These are phyloP conservation scores for Lumnitzera littorea DNA, from an alignment of 345 rosid genomes.

Conservation along the genomic window DNA sequence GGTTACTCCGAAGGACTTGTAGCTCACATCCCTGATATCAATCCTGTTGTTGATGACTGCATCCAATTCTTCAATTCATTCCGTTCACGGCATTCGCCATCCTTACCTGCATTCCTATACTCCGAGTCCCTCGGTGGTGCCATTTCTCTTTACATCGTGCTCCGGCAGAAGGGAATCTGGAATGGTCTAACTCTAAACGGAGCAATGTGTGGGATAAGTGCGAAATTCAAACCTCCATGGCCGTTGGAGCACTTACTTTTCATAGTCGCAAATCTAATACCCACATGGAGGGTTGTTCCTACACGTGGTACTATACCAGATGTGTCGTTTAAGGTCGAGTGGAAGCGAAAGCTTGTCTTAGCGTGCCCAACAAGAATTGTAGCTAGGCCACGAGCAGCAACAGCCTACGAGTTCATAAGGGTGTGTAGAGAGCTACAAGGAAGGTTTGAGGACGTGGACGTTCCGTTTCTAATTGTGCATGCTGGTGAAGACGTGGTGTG, in stretches of 20 bases:
- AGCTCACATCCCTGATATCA: constrained; percentile 65
- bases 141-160: constrained; percentile 64
- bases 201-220: constrained; percentile 93
- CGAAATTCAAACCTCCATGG: constrained; percentile 89
- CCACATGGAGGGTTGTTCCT: constrained; percentile 82
- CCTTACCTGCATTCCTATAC: constrained; percentile 70
- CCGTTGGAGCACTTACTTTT: constrained; percentile 74
- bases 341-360: constrained; percentile 70
- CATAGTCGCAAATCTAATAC: constrained; percentile 55
- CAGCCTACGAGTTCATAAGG: constrained; percentile 70
- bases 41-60: constrained; percentile 80
- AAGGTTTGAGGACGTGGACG: constrained; percentile 73
- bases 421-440: constrained; percentile 67
- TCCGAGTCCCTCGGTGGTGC: constrained; percentile 95
- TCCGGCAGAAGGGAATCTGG: constrained; percentile 67
- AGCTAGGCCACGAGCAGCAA: constrained; percentile 73
- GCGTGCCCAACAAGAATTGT: constrained; percentile 56
- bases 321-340: constrained; percentile 64
- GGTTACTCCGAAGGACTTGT: constrained; percentile 85
- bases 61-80: constrained; percentile 51
- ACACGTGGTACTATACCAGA: constrained; percentile 73
- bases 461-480: constrained; percentile 71
- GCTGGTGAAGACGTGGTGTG: constrained; percentile 79
- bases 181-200: constrained; percentile 74
- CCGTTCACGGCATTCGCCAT: constrained; percentile 40